Percentiles rank a stretch among this genome's conserved stretches.
Conservation (phyloP, 2,329 filamentous ascomycete species). For the Neofusicoccum parvum region DNA sequence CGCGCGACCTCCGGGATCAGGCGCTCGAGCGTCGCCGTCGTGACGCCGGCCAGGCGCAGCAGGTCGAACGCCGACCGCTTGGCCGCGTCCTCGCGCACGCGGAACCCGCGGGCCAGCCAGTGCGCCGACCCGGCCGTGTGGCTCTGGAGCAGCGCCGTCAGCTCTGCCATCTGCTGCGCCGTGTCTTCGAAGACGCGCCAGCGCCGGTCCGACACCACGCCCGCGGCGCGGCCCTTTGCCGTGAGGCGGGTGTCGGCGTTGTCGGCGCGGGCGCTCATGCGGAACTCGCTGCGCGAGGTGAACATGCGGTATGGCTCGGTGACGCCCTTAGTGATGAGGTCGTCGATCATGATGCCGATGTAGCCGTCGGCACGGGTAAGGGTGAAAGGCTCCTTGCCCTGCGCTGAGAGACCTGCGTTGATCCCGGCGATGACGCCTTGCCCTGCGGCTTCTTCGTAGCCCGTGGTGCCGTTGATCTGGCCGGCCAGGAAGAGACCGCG, state of each 20-base stretch:
- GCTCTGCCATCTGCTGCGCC: slow-evolving; percentile 65
- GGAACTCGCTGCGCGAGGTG: slow-evolving; percentile 91
- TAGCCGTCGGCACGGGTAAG: slow-evolving; percentile 86
- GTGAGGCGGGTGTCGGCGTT: slow-evolving; percentile 92
- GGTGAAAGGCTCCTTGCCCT: slow-evolving; percentile 64
- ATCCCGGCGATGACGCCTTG: slow-evolving; percentile 92
- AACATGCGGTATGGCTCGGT: slow-evolving; percentile 99
- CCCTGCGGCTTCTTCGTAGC: slow-evolving; percentile 95
- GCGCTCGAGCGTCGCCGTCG: slow-evolving; percentile 58
- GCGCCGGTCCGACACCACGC: slow-evolving; percentile 75
- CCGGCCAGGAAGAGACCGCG: slow-evolving; percentile 87
- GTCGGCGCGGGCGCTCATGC: slow-evolving; percentile 87
- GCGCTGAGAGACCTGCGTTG: slow-evolving; percentile 83
- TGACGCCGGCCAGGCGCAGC: slow-evolving; percentile 66
- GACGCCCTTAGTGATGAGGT: slow-evolving; percentile 94
- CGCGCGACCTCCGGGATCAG: slow-evolving; percentile 59
- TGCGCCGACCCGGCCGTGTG: slow-evolving; percentile 61
- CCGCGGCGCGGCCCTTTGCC: slow-evolving; percentile 71
- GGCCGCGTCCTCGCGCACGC: slow-evolving; percentile 65
- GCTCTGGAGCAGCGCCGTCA: slow-evolving; percentile 63
- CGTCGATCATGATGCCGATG: slow-evolving; percentile 98
- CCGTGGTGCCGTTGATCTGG: slow-evolving; percentile 97
- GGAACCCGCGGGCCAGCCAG: slow-evolving; percentile 73
- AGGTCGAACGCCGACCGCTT: slow-evolving; percentile 77
- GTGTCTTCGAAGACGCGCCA: slow-evolving; percentile 73